phyloP scores from a whole-genome alignment of 495 filamentous ascomycete genomes.

The Penicillium ucsense region DNA sequence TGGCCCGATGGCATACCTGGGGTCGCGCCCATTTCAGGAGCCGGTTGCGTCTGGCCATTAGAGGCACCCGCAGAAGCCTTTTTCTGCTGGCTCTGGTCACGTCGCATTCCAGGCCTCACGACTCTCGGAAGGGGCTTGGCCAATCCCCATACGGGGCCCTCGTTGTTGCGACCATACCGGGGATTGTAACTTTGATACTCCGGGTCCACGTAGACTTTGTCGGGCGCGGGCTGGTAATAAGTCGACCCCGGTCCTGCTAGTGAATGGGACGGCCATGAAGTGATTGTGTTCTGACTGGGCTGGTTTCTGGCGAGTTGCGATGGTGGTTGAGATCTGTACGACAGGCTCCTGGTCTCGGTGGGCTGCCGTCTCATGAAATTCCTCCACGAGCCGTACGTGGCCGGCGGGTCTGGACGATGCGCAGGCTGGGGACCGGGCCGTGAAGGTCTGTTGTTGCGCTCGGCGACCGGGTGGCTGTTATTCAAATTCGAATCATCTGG shows the following conservation, averaged over 20 bases:
- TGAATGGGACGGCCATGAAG: conserved; percentile 1
- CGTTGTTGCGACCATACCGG: conserved; percentile 10
- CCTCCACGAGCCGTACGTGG: not conserved
- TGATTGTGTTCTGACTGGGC: conserved; percentile 1
- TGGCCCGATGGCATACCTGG: not conserved
- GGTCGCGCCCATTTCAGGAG: conserved; percentile 4
- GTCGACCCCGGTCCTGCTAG: conserved; percentile 4
- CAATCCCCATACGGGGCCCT: conserved; percentile 19
- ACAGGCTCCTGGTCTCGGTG: conserved; percentile 7
- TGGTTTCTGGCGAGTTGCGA: not conserved
- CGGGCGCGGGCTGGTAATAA: not conserved
- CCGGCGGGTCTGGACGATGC: not conserved
- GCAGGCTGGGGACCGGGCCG: too few relatives aligned
- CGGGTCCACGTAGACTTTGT: conserved; percentile 10
- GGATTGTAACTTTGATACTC: conserved; percentile 15
- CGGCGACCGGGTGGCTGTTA: too few relatives aligned
- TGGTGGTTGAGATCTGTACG: not conserved
- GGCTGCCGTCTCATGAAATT: conserved; percentile 13
- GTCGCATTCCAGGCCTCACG: conserved; percentile 19
- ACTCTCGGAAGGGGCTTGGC: conserved; percentile 22
- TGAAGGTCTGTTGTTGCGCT: too few relatives aligned
- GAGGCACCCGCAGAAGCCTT: not conserved
- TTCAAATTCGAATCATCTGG: too few relatives aligned
- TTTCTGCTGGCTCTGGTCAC: conserved; percentile 1
- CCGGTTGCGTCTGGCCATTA: conserved; percentile 2